Conservation (phyloP, 2,329 filamentous ascomycete species). For the Curvularia spicifera region DNA sequence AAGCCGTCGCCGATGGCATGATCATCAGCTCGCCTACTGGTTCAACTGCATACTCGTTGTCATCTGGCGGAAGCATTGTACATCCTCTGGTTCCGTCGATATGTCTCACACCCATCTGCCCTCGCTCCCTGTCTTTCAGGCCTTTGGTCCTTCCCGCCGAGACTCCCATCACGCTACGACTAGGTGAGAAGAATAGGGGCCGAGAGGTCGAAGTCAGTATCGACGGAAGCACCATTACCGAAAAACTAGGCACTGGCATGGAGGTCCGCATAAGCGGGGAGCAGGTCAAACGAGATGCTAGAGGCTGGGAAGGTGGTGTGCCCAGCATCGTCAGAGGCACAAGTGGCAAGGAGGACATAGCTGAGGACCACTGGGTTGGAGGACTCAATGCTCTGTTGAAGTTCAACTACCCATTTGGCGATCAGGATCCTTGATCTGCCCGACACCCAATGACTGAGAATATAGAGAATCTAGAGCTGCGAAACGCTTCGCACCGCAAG, state of each 20-base stretch:
- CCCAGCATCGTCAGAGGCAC: constrained; percentile 82
- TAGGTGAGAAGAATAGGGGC: constrained; percentile 68
- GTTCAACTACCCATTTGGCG: constrained; percentile 97
- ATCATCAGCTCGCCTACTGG: constrained; percentile 93
- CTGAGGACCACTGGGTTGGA: constrained; percentile 94
- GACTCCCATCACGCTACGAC: constrained; percentile 78
- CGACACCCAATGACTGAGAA: background rate
- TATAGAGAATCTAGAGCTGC: background rate
- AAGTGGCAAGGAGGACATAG: constrained; percentile 49
- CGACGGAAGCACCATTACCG: constrained; percentile 54
- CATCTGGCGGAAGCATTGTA: constrained; percentile 88
- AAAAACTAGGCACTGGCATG: constrained; percentile 57
- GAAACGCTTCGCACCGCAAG: background rate
- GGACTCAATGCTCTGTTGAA: constrained; percentile 92
- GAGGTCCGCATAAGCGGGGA: constrained; percentile 91
- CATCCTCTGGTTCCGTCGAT: constrained; percentile 90
- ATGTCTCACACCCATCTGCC: constrained; percentile 91
- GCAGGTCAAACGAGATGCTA: constrained; percentile 60
- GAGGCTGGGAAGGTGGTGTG: constrained; percentile 76
- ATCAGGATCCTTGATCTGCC: constrained; percentile 35
- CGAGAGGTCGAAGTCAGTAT: constrained; percentile 59
- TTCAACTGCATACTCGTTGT: constrained; percentile 94
- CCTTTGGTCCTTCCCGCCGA: constrained; percentile 88
- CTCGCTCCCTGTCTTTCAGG: constrained; percentile 87
- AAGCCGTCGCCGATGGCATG: constrained; percentile 94